Percentiles rank a stretch among this genome's conserved stretches.
phyloP scores from a whole-genome alignment of 768 basidiomycete species.

The Leccinum variicolor region DNA sequence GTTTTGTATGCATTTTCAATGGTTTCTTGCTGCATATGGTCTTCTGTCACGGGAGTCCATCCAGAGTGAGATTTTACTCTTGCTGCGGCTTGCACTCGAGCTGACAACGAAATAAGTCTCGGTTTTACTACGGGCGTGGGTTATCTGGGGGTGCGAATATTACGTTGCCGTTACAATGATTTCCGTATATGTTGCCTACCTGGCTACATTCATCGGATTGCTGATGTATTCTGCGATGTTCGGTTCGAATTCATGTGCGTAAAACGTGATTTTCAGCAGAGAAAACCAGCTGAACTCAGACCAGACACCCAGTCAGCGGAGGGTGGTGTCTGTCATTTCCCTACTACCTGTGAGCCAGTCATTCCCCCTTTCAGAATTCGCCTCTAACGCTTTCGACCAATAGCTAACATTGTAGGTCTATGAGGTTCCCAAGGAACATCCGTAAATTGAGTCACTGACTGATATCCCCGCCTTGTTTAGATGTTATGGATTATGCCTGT shows the following conservation, averaged over 20 bases:
- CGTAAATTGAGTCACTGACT: neutral
- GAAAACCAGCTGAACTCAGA: neutral
- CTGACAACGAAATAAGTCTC: conserved; percentile 5
- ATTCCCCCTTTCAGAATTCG: neutral
- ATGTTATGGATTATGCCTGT: neutral
- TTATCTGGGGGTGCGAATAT: conserved; percentile 13
- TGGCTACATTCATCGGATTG: neutral
- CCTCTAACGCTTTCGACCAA: neutral
- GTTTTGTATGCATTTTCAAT: conserved; percentile 14
- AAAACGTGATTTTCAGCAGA: neutral
- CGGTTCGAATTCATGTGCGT: neutral
- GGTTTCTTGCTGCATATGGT: neutral
- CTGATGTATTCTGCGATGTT: neutral
- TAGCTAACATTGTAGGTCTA: neutral
- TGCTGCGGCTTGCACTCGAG: neutral
- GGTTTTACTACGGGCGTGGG: conserved; percentile 16
- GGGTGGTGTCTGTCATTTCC: neutral
- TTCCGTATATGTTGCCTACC: conserved; percentile 7
- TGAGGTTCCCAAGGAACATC: neutral
- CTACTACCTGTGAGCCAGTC: neutral
- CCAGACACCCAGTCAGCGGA: neutral
- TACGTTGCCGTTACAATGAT: conserved; percentile 4
- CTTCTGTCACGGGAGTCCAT: neutral
- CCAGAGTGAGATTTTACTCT: neutral
- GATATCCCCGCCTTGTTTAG: neutral